Evolutionary conservation across 2,329 filamentous ascomycete genomes (phyloP), one percentile per base, ranked within the genome.

Genomic region (Torrubiella hemipterigena): DNA sequence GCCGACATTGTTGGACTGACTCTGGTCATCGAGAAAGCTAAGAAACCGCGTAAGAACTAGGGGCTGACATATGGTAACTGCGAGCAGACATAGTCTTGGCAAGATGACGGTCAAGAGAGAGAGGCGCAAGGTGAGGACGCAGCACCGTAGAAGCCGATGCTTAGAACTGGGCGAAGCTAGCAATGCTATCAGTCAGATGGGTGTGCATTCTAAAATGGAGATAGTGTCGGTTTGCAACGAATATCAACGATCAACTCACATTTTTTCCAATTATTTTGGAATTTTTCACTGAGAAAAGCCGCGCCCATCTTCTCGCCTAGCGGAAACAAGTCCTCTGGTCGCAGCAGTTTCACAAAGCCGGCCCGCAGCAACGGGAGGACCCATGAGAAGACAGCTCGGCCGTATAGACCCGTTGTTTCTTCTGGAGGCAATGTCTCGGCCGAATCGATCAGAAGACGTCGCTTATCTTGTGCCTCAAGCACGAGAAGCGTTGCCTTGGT

Each of bases 381-480:
- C 59, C 58, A 62, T 38, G 50, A 51, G 33, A 58, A 54, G 21
- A 59, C 42, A 14, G 49, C 51, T 9, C 49, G 51, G 33, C 46
- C 53, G 23, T 58, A 56, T 7, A 61, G 40, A 11, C 59, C 57
- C 35, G 55, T 55, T 17, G 51, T 52, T 22, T 41, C 43, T 33
- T 58, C 57, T 4, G 59, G 56, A 7, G 53, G 51, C n/a, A 40
- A 35, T 29, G 40, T 16, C n/a, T 42, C 37, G 33, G 51, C 44
- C 27, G 38, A 39, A 21, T 39, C 34, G n/a, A 54, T 34, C 10
- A 59, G 41, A 21, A 50, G 49, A 3, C 36, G 26, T 7, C 49
- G 43, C 44, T 63, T 65, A 32, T 51, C 55, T 33, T 44, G 41
- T 2, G 55, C 55, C 43, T 65, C 59, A 3, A 58, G 50, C 17